These are phyloP conservation scores for Thelonectria discophora DNA, from an alignment of 2,329 filamentous ascomycete species.

Conservation along the genomic window DNA sequence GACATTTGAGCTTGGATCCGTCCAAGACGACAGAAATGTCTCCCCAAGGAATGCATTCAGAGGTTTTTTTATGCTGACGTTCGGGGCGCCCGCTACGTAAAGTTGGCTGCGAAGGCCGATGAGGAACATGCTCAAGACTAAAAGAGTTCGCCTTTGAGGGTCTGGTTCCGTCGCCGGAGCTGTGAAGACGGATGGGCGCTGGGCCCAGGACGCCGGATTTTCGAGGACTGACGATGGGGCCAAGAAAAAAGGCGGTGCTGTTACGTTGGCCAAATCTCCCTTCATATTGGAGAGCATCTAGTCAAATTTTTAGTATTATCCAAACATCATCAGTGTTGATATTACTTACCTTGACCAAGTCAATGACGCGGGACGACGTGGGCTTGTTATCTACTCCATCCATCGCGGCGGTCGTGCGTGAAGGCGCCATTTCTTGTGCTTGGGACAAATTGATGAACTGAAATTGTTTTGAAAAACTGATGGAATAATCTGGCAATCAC, in stretches of 20 bases:
- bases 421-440: not conserved
- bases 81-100: slow-evolving; percentile 57
- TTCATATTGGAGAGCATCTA: slow-evolving; percentile 46
- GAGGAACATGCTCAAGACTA: slow-evolving; percentile 59
- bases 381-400: not conserved
- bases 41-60: slow-evolving; percentile 63
- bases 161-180: slow-evolving; percentile 56
- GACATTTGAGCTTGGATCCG: slow-evolving; percentile 33
- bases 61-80: slow-evolving; percentile 61
- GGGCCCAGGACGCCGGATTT: slow-evolving; percentile 60
- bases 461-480: too few species aligned
- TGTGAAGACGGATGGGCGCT: slow-evolving; percentile 57
- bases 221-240: slow-evolving; percentile 60
- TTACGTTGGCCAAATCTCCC: slow-evolving; percentile 62
- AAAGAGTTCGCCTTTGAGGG: slow-evolving; percentile 54
- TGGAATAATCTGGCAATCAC: too few species aligned
- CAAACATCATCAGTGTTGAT: not conserved
- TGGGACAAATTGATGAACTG: not conserved
- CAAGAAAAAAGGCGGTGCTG: slow-evolving; percentile 60
- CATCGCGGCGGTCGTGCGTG: not conserved
- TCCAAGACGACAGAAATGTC: slow-evolving; percentile 56
- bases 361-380: not conserved
- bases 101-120: slow-evolving; percentile 57
- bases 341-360: not conserved
- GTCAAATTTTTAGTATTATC: slow-evolving; percentile 12